Evolutionary conservation across 2,329 filamentous ascomycete genomes (phyloP).

Genomic region (Fusarium phyllophilum): DNA sequence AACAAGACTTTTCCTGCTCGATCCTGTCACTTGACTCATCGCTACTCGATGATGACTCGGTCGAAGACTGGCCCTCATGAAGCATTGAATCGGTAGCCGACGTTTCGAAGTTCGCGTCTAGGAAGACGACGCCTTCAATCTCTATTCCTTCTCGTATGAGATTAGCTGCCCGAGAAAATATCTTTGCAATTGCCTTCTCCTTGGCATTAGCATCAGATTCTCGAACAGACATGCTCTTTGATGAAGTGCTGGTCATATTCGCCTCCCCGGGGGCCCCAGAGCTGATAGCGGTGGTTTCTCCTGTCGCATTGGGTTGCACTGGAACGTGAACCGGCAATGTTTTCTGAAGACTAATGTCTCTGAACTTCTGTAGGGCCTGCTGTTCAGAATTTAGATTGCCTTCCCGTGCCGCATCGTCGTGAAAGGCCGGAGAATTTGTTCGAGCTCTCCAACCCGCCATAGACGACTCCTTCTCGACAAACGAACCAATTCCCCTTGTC

Average conservation of each 20-base stretch:
- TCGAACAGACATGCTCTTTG: not conserved
- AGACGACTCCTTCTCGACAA: slow-evolving; percentile 49
- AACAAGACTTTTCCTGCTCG: slow-evolving; percentile 29
- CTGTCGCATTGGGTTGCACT: slow-evolving; percentile 5
- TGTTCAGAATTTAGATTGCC: slow-evolving; percentile 25
- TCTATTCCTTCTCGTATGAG: slow-evolving; percentile 56
- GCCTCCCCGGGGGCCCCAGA: not conserved
- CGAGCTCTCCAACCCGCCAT: slow-evolving; percentile 42
- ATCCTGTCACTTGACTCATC: slow-evolving; percentile 39
- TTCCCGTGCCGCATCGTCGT: slow-evolving; percentile 19
- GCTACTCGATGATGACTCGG: slow-evolving; percentile 36
- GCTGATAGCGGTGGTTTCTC: not conserved
- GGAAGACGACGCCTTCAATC: slow-evolving; percentile 51
- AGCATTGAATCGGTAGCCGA: slow-evolving; percentile 29
- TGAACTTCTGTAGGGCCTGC: slow-evolving; percentile 15
- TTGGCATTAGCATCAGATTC: not conserved
- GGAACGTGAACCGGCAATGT: slow-evolving; percentile 4
- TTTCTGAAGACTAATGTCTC: slow-evolving; percentile 3
- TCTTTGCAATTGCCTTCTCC: slow-evolving; percentile 20
- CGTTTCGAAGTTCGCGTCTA: slow-evolving; percentile 44
- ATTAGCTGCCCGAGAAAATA: slow-evolving; percentile 57
- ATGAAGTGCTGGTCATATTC: not conserved
- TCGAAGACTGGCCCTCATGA: slow-evolving; percentile 27
- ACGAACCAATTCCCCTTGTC: slow-evolving; percentile 52
- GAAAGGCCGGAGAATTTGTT: slow-evolving; percentile 6